These are phyloP conservation scores for Volvox carteri DNA, from an alignment of 163 green algal species.

Conservation along the genomic window DNA sequence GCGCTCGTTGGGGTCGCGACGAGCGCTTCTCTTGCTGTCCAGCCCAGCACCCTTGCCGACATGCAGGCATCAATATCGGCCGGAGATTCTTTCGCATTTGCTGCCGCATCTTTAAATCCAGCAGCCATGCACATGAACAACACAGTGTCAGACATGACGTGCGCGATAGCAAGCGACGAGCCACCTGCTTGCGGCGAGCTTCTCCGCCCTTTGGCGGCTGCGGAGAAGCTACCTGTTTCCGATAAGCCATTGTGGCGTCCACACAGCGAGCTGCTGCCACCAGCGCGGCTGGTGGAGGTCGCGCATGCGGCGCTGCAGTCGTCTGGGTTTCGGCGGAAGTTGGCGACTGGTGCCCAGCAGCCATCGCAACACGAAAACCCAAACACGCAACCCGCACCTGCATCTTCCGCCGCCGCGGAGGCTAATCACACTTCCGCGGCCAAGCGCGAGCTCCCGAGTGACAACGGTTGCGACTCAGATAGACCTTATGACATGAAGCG, in stretches of 20 bases:
- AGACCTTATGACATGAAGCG: neutral
- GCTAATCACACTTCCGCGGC: neutral
- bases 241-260: neutral
- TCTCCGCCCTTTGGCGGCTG: neutral
- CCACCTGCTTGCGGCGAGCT: neutral
- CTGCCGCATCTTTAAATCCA: neutral
- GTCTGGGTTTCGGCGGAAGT: slow-evolving; percentile 1
- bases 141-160: neutral
- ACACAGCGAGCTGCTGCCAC: slow-evolving; percentile 1
- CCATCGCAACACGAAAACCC: neutral
- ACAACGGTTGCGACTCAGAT: neutral
- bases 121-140: neutral
- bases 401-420: neutral
- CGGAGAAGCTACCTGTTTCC: neutral
- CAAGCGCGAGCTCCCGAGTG: slow-evolving; percentile 18
- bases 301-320: slow-evolving; percentile 32
- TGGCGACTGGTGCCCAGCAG: neutral
- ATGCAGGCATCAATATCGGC: neutral
- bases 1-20: neutral
- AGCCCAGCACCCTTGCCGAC: neutral
- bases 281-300: slow-evolving; percentile 24
- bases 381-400: neutral
- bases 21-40: slow-evolving; percentile 7
- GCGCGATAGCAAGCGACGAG: slow-evolving; percentile 18
- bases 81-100: neutral